A percentile compares a stretch with the other conserved stretches of the same genome.
phyloP scores from a whole-genome alignment of 345 rosid species.

The Citrus sinensis region DNA sequence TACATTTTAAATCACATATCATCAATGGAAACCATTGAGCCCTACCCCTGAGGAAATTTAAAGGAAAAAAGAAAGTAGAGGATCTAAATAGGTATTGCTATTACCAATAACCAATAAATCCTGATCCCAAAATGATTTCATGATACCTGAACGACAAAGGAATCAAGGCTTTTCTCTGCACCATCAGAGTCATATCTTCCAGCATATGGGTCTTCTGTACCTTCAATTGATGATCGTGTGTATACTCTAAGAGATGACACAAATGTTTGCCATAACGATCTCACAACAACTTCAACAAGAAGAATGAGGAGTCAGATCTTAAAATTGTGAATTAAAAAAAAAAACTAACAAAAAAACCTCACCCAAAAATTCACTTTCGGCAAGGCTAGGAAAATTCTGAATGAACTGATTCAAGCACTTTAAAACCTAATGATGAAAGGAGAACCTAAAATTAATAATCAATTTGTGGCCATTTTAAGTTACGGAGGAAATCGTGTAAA shows the following conservation, averaged over 20 bases:
- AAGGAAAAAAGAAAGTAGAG: neutral
- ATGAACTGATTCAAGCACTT: conserved; percentile 92
- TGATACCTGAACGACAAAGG: conserved; percentile 81
- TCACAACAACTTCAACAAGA: conserved; percentile 60
- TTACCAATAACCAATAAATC: neutral
- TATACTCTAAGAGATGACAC: conserved; percentile 74
- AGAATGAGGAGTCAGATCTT: conserved; percentile 8
- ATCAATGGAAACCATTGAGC: neutral
- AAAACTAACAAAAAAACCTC: conserved; percentile 18
- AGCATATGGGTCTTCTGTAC: conserved; percentile 66
- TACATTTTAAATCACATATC: conserved; percentile 1
- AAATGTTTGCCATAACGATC: conserved; percentile 90
- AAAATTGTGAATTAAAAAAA: neutral
- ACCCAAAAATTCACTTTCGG: conserved; percentile 72
- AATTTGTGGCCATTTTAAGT: neutral
- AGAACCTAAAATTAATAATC: neutral
- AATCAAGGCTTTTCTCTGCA: conserved; percentile 86
- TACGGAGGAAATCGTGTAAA: neutral
- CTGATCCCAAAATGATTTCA: neutral
- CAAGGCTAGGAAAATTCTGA: conserved; percentile 69
- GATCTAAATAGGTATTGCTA: neutral
- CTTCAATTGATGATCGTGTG: conserved; percentile 66
- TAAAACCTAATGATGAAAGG: conserved; percentile 50
- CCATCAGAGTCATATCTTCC: conserved; percentile 96
- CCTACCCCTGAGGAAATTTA: neutral